Conservation (phyloP, 768 basidiomycete genomes). For the Lactarius hatsudake region DNA sequence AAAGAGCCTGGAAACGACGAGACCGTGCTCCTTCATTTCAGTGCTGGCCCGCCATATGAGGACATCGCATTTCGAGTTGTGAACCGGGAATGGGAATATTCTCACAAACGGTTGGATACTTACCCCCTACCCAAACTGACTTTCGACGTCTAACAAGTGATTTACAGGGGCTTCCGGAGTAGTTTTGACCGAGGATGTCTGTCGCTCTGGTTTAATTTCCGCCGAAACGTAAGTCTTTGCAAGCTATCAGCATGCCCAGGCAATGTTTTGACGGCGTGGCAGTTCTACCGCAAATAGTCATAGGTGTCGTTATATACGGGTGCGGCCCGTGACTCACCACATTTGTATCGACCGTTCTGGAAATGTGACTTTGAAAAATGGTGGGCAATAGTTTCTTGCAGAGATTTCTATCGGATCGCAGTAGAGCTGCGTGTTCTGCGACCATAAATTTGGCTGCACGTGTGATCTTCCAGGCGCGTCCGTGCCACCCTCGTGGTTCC, state of each 20-base stretch:
- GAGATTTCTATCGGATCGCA: conserved; percentile 25
- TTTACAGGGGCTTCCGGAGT: conserved; percentile 84
- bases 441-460: conserved; percentile 18
- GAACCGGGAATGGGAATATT: conserved; percentile 97
- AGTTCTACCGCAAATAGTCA: conserved; percentile 77
- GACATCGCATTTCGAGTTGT: conserved; percentile 99
- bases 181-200: conserved; percentile 96
- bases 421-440: conserved; percentile 15
- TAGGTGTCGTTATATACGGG: conserved; percentile 20
- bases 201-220: conserved; percentile 95
- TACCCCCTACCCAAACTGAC: background rate
- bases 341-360: conserved; percentile 29
- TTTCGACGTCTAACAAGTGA: conserved; percentile 19
- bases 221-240: conserved; percentile 69
- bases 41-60: conserved; percentile 96
- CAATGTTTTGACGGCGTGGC: conserved; percentile 24
- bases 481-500: conserved; percentile 24
- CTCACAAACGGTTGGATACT: conserved; percentile 76
- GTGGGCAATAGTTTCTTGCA: conserved; percentile 16
- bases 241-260: conserved; percentile 22
- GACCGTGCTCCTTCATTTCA: conserved; percentile 90
- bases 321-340: conserved; percentile 27
- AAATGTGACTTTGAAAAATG: conserved; percentile 33
- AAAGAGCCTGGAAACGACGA: conserved; percentile 95
- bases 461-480: conserved; percentile 27